phyloP scores from a whole-genome alignment of 345 rosid species.

The Melaleuca quinquenervia region DNA sequence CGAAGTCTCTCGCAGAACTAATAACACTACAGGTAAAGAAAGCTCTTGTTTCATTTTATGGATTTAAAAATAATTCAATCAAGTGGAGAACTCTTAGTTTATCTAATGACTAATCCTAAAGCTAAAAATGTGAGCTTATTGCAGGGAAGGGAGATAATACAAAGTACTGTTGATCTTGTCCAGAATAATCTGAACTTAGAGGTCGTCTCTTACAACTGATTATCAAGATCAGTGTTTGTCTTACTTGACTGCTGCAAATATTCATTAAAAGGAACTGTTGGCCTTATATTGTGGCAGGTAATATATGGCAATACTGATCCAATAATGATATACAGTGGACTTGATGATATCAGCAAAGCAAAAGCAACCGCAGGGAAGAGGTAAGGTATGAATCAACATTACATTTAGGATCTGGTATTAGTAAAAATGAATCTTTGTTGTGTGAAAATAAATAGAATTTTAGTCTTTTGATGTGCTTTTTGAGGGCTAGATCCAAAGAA shows the following conservation, averaged over 20 bases:
- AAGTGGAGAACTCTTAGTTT: neutral
- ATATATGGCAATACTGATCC: conserved; percentile 98
- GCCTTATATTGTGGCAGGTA: conserved; percentile 46
- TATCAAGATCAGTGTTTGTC: neutral
- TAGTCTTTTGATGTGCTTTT: neutral
- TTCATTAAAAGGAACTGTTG: conserved; percentile 6
- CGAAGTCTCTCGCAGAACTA: conserved; percentile 96
- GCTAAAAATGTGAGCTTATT: neutral
- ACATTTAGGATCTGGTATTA: neutral
- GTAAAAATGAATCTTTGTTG: neutral
- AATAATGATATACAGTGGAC: conserved; percentile 92
- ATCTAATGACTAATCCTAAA: neutral
- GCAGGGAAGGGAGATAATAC: conserved; percentile 98
- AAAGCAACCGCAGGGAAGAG: conserved; percentile 75
- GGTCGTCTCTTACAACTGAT: conserved; percentile 26
- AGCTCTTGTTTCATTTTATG: neutral
- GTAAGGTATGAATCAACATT: conserved; percentile 18
- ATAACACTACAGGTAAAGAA: conserved; percentile 73
- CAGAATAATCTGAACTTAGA: conserved; percentile 84
- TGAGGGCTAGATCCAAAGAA: neutral
- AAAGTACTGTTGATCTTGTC: conserved; percentile 92
- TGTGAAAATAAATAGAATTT: neutral
- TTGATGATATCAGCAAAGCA: conserved; percentile 74
- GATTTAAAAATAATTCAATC: neutral
- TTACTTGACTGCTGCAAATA: neutral